Percentiles rank a stretch among this genome's conserved stretches.
Conservation (phyloP, 2,329 filamentous ascomycete species). For the Endoconidiophora polonica region DNA sequence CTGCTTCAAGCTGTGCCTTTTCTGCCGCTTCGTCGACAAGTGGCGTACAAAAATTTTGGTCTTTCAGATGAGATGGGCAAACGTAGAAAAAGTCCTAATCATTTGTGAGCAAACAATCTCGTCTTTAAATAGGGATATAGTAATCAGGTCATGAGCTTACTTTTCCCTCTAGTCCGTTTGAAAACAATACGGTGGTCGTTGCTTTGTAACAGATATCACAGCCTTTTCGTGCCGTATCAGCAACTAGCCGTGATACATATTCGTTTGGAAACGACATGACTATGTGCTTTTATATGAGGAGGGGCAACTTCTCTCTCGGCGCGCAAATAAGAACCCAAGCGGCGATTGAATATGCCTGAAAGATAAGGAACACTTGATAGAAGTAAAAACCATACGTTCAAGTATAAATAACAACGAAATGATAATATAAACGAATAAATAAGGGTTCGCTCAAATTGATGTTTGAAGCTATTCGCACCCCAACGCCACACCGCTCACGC, state of each 20-base stretch:
- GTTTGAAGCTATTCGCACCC: no score
- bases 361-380: no score
- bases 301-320: no score
- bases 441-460: no score
- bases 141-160: not conserved
- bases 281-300: not conserved
- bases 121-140: not conserved
- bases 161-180: slow-evolving; percentile 11
- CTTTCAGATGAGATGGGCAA: slow-evolving; percentile 67
- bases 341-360: no score
- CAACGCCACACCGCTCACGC: no score
- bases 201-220: slow-evolving; percentile 90
- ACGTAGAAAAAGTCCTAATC: slow-evolving; percentile 74
- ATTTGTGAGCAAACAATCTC: not conserved
- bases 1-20: slow-evolving; percentile 26
- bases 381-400: no score
- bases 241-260: slow-evolving; percentile 75
- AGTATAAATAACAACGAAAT: no score
- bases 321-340: no score
- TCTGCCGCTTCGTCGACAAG: slow-evolving; percentile 53
- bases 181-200: slow-evolving; percentile 66
- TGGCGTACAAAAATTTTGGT: slow-evolving; percentile 62
- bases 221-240: slow-evolving; percentile 63
- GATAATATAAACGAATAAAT: no score
- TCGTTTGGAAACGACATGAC: slow-evolving; percentile 52